Conservation (phyloP, 352 stramenopile species). For the Phytophthora macrochlamydospora region DNA sequence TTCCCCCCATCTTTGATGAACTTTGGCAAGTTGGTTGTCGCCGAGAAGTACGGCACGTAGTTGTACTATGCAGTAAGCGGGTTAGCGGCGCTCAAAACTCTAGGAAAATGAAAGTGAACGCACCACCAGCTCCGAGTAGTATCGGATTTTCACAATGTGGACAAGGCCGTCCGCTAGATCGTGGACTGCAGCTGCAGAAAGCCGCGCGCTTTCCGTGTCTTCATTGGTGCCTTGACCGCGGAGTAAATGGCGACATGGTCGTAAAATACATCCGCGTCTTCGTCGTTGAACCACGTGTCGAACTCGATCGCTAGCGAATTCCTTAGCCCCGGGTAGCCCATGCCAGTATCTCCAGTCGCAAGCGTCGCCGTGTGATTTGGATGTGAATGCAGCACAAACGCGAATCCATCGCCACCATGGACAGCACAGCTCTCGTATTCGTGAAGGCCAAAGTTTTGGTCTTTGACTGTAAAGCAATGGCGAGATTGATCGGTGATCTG, state of each 20-base stretch:
- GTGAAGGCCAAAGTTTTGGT: constrained; percentile 75
- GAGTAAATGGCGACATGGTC: constrained; percentile 81
- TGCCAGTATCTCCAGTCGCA: constrained; percentile 40
- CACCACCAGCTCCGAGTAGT: constrained; percentile 82
- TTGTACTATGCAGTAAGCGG: constrained; percentile 35
- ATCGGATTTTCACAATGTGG: constrained; percentile 87
- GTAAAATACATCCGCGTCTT: constrained; percentile 58
- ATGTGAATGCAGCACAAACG: constrained; percentile 90
- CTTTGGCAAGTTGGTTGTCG: constrained; percentile 44
- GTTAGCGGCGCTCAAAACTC: background rate
- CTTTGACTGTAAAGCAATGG: constrained; percentile 82
- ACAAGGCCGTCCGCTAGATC: constrained; percentile 86
- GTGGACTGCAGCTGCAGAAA: constrained; percentile 70
- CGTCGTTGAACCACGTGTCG: constrained; percentile 87
- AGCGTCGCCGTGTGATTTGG: constrained; percentile 63
- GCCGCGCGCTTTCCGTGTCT: constrained; percentile 43
- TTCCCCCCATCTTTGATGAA: too few relatives aligned
- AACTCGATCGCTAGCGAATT: constrained; percentile 93
- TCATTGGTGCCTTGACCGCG: constrained; percentile 41
- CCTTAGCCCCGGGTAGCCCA: constrained; percentile 80
- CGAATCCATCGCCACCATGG: constrained; percentile 91
- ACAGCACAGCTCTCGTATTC: constrained; percentile 87
- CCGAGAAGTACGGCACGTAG: constrained; percentile 73
- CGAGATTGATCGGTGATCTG: constrained; percentile 88
- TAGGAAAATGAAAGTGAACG: constrained; percentile 12